These are phyloP conservation scores for Candida khao-thaluensis DNA, from an alignment of 805 yeast species.

Conservation along the genomic window DNA sequence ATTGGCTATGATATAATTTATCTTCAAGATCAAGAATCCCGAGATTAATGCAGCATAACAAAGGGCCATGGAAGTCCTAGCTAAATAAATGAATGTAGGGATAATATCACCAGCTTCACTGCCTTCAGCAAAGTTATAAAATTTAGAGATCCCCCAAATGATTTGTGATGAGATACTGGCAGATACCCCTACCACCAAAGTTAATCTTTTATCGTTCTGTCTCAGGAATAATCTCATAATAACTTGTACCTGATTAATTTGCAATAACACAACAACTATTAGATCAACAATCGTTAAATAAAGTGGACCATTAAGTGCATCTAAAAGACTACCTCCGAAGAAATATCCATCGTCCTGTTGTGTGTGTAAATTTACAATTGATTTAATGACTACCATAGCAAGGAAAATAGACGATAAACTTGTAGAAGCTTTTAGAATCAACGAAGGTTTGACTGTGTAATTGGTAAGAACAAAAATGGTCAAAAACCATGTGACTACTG, in stretches of 20 bases:
- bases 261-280: slow-evolving; percentile 55
- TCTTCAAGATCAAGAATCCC: slow-evolving; percentile 53
- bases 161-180: slow-evolving; percentile 56
- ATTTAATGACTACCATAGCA: slow-evolving; percentile 46
- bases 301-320: slow-evolving; percentile 40
- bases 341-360: slow-evolving; percentile 49
- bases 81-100: slow-evolving; percentile 72
- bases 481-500: slow-evolving; percentile 61
- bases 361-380: slow-evolving; percentile 43
- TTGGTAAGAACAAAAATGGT: slow-evolving; percentile 65
- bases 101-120: slow-evolving; percentile 54
- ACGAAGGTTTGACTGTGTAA: slow-evolving; percentile 60
- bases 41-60: slow-evolving; percentile 65
- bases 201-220: slow-evolving; percentile 62
- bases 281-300: slow-evolving; percentile 58
- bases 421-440: slow-evolving; percentile 50
- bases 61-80: slow-evolving; percentile 68
- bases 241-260: slow-evolving; percentile 69
- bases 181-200: slow-evolving; percentile 56
- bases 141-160: slow-evolving; percentile 68
- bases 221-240: slow-evolving; percentile 66
- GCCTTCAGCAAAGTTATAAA: slow-evolving; percentile 35
- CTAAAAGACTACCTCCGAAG: slow-evolving; percentile 45
- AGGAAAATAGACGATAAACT: slow-evolving; percentile 55
- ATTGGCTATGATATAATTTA: slow-evolving; percentile 49